Percentiles rank a stretch among this genome's conserved stretches.
Evolutionary conservation across 2,329 filamentous ascomycete genomes (phyloP).

Genomic region (Cercospora sp.): DNA sequence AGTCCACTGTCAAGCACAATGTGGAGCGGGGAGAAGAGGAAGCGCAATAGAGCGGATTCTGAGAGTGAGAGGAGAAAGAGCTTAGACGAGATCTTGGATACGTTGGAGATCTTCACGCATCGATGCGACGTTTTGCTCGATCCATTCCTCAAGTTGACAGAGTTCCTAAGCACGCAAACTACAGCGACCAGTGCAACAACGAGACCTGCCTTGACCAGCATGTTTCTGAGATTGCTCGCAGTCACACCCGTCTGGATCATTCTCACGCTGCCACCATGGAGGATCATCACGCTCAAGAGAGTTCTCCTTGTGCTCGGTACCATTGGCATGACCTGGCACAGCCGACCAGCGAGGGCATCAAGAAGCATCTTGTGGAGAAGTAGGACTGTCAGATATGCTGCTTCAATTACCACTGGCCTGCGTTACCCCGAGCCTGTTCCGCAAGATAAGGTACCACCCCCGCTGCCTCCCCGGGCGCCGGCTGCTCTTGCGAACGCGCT

Average conservation of each 20-base stretch:
- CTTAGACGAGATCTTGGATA: slow-evolving; percentile 95
- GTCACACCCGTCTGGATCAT: slow-evolving; percentile 86
- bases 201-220: slow-evolving; percentile 79
- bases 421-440: slow-evolving; percentile 57
- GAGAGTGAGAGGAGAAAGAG: slow-evolving; percentile 79
- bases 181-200: slow-evolving; percentile 91
- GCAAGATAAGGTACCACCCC: slow-evolving; percentile 35
- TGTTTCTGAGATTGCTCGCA: slow-evolving; percentile 85
- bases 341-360: slow-evolving; percentile 78
- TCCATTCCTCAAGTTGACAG: slow-evolving; percentile 82
- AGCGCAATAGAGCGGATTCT: slow-evolving; percentile 59
- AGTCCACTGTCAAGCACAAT: slow-evolving; percentile 86
- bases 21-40: slow-evolving; percentile 64
- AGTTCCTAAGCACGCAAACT: slow-evolving; percentile 80
- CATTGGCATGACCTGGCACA: slow-evolving; percentile 86
- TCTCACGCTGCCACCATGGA: slow-evolving; percentile 77
- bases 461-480: slow-evolving; percentile 25
- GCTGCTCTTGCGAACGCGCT: slow-evolving; percentile 37
- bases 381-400: slow-evolving; percentile 67
- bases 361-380: slow-evolving; percentile 91
- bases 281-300: slow-evolving; percentile 82
- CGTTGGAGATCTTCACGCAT: slow-evolving; percentile 83
- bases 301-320: slow-evolving; percentile 86
- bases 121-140: slow-evolving; percentile 91
- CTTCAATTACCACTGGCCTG: slow-evolving; percentile 76